Conservation (phyloP, 2,329 filamentous ascomycete species). For the Ploettnerulaceae sp. region DNA sequence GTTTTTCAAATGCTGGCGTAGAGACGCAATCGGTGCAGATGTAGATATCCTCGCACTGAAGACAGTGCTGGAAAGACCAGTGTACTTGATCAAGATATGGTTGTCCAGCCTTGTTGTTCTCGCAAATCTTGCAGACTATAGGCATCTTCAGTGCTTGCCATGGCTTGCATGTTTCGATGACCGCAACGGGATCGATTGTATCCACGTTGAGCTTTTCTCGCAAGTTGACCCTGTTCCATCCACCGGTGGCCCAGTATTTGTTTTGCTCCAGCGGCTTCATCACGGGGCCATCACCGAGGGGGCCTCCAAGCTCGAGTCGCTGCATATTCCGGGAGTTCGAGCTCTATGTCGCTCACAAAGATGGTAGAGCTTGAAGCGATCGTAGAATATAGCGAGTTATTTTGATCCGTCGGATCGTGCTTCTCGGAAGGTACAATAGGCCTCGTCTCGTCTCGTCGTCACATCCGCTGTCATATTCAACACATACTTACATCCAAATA, state of each 20-base stretch:
- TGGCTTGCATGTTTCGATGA: not conserved
- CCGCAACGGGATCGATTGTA: not conserved
- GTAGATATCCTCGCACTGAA: not conserved
- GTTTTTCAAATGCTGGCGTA: not conserved
- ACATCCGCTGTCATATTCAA: too few species aligned
- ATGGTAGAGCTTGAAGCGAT: not conserved
- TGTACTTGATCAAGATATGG: constrained; percentile 1
- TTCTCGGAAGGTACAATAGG: too few species aligned
- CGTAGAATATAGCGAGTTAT: too few species aligned
- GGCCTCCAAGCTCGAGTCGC: not conserved
- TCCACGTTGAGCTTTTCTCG: not conserved
- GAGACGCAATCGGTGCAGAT: not conserved
- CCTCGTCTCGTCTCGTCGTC: too few species aligned
- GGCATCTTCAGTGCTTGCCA: constrained; percentile 1
- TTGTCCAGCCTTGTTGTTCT: not conserved
- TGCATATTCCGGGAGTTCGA: not conserved
- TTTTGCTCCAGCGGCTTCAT: not conserved
- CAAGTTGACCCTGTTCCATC: not conserved
- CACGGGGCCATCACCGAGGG: not conserved
- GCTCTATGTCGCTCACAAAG: not conserved
- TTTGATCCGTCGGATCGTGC: too few species aligned
- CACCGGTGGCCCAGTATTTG: constrained; percentile 1
- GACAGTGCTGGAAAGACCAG: not conserved
- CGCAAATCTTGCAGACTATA: constrained; percentile 1
- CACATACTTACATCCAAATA: too few species aligned